A percentile compares a stretch with the other conserved stretches of the same genome.
Evolutionary conservation across 495 filamentous ascomycete genomes (phyloP).

Genomic region (Podospora appendiculata): DNA sequence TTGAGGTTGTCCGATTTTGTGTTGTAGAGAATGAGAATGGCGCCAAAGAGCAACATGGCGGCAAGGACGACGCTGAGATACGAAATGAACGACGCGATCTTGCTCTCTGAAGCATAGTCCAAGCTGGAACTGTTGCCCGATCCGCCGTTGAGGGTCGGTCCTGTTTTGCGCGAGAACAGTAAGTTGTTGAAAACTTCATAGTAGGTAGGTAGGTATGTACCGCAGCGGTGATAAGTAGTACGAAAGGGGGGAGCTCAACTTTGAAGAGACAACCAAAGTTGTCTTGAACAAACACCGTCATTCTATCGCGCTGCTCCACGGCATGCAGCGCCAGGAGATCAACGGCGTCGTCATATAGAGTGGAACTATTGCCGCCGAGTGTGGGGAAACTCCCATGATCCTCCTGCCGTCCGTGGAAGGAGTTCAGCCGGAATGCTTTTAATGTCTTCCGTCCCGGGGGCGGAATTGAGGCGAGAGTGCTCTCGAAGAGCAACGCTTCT

Average conservation of each 20-base stretch:
- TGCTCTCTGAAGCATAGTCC: background rate
- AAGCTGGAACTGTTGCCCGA: background rate
- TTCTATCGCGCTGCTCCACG: background rate
- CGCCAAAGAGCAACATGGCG: slow-evolving; percentile 19
- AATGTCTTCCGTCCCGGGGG: background rate
- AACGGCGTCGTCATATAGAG: background rate
- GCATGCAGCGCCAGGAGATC: background rate
- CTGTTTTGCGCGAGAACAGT: background rate
- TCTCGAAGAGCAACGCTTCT: background rate
- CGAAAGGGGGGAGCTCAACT: background rate
- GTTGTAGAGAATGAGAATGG: slow-evolving; percentile 17
- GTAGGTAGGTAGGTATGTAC: no score
- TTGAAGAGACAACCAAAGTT: background rate
- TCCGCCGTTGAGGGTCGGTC: background rate
- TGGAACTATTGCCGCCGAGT: background rate
- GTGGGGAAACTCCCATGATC: background rate
- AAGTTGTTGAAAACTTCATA: background rate
- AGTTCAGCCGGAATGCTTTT: background rate
- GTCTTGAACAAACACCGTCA: background rate
- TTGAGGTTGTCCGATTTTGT: slow-evolving; percentile 1
- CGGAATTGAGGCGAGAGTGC: background rate
- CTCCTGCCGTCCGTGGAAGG: background rate
- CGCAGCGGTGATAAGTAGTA: background rate
- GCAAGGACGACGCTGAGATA: slow-evolving; percentile 10
- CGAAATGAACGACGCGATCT: background rate